A percentile compares a stretch with the other conserved stretches of the same genome.
Evolutionary conservation across 2,329 filamentous ascomycete species (phyloP).

Genomic region (Trichophyton verrucosum): DNA sequence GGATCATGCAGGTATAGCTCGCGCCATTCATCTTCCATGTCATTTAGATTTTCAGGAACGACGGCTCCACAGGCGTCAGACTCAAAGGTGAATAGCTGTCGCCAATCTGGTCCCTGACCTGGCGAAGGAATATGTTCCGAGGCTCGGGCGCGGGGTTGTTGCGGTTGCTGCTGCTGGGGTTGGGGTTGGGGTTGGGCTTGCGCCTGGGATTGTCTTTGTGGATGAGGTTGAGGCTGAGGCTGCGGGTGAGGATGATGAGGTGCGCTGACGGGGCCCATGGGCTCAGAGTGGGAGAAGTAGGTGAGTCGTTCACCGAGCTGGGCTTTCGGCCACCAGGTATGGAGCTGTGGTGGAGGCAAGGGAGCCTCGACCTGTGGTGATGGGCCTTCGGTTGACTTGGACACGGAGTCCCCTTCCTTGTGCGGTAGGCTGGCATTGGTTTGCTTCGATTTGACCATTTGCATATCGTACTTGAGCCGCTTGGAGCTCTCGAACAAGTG

Average conservation of each 20-base stretch:
- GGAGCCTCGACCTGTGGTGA: slow-evolving; percentile 7
- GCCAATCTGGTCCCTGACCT: slow-evolving; percentile 28
- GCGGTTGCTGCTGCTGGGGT: not conserved
- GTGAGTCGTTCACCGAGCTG: slow-evolving; percentile 10
- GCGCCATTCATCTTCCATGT: slow-evolving; percentile 35
- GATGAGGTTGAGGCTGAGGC: not conserved
- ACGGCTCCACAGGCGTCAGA: slow-evolving; percentile 27
- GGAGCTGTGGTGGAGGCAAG: slow-evolving; percentile 5
- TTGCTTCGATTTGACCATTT: slow-evolving; percentile 26
- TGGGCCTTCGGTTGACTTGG: slow-evolving; percentile 3
- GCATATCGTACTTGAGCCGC: slow-evolving; percentile 31
- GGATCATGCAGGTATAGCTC: slow-evolving; percentile 34
- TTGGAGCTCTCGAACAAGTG: slow-evolving; percentile 34
- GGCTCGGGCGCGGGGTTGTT: not conserved
- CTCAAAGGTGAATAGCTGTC: slow-evolving; percentile 32
- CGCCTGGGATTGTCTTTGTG: not conserved
- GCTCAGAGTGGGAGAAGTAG: slow-evolving; percentile 9
- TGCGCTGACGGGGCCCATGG: slow-evolving; percentile 1
- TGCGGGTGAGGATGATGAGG: not conserved
- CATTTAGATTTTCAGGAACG: slow-evolving; percentile 27
- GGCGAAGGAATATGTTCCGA: slow-evolving; percentile 19
- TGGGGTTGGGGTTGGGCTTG: slow-evolving; percentile 1
- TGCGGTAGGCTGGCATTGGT: slow-evolving; percentile 16
- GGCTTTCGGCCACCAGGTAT: slow-evolving; percentile 5
- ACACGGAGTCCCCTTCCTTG: slow-evolving; percentile 5